Base-by-base conservation (phyloP, 2,329 filamentous ascomycete genomes). In the Apiospora hydei region DNA sequence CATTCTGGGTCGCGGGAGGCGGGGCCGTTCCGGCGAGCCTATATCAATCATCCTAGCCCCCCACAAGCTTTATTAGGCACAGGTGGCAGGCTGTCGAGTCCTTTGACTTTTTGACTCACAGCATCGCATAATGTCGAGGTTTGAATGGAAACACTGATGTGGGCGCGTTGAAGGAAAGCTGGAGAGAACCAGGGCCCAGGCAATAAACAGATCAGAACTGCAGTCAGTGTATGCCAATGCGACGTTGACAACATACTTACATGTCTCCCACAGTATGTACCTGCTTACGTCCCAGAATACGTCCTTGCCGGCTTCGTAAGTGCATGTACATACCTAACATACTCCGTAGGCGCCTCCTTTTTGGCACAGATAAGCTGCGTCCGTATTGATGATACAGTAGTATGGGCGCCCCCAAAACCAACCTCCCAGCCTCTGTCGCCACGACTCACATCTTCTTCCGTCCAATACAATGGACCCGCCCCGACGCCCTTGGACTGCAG, bases 401-500 rank as follows among this genome's bases (percentile, higher is more conserved):
- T 4, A 34, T 64, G 18, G 34, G 21, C 53, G 57, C 57, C 57
- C 57, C 57, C 57, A 64, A 64, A 41, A 41, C 57, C 57, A 64
- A 64, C 57, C 57, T 64, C 57, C 21, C 57, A 64, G 41, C 57
- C 57, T 64, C 57, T 10, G 24, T 41, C 34, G 57, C 41, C 57
- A 64, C 57, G 57, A 64, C 57, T 64, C 57, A 64, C 57, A 64
- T 64, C 34, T n/a, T 30, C 34, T 38, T 41, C 34, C 57, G 21
- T n/a, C 34, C 57, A 64, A 64, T 34, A 64, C 57, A 41, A 64
- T 38, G 41, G 57, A 64, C 57, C 57, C 57, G 34, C 57, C 57
- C 53, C 57, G 57, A n/a, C 57, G 57, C 57, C 57, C 41, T 64
- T 64, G 57, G 57, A 41, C 57, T 64, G 30, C 57, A 64, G 57